Percentiles rank a stretch among this genome's conserved stretches.
Evolutionary conservation across 345 rosid species (phyloP).

Genomic region (Kernera saxatilis): DNA sequence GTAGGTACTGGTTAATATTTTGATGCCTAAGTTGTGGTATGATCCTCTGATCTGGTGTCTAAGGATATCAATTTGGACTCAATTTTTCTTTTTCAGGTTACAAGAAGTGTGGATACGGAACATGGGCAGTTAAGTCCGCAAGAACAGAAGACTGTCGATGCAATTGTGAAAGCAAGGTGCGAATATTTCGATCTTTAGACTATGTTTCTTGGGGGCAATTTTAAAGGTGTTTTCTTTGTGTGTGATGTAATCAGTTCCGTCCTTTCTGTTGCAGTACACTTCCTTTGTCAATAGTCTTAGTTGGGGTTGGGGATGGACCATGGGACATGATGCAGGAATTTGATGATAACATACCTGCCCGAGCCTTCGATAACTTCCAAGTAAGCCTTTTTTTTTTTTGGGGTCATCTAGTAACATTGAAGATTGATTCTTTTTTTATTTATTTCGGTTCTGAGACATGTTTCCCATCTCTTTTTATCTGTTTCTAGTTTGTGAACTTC

Average conservation of each 20-base stretch:
- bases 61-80: neutral
- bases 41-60: neutral
- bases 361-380: conserved; percentile 98
- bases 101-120: conserved; percentile 68
- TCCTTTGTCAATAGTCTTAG: conserved; percentile 80
- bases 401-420: neutral
- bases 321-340: conserved; percentile 99
- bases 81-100: conserved; percentile 45
- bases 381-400: conserved; percentile 23
- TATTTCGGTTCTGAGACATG: neutral
- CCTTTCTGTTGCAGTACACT: conserved; percentile 32
- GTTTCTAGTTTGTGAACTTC: conserved; percentile 82
- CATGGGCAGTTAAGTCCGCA: conserved; percentile 76
- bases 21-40: neutral
- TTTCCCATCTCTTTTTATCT: neutral
- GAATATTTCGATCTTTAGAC: neutral
- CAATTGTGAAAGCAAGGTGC: conserved; percentile 92
- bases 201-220: neutral
- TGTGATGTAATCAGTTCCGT: neutral
- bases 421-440: neutral
- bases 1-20: conserved; percentile 48
- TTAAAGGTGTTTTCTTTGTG: neutral
- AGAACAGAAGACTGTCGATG: conserved; percentile 86
- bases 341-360: conserved; percentile 93
- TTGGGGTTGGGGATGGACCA: conserved; percentile 98